Conservation (phyloP, 163 green algal genomes). For the Volvox carteri region DNA sequence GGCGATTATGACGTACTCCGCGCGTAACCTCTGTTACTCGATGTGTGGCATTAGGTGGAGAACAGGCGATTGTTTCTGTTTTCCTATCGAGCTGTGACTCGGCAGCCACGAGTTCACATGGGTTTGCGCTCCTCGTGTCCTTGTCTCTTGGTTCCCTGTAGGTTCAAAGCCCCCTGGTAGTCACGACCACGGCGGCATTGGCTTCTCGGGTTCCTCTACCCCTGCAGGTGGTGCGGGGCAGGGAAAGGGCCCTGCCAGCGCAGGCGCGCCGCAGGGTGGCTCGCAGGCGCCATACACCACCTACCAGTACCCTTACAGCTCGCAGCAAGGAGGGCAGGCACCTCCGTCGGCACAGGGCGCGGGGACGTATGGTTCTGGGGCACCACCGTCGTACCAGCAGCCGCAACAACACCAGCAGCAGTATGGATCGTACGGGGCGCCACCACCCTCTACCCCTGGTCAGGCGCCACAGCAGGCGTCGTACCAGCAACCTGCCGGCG, state of each 20-base stretch:
- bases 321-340: constrained; percentile 22
- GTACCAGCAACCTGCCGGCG: constrained; percentile 8
- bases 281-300: not conserved
- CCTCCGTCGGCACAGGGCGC: not conserved
- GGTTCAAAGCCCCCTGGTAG: constrained; percentile 27
- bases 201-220: constrained; percentile 13
- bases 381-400: constrained; percentile 1
- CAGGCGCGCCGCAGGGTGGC: not conserved
- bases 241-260: not conserved
- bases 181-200: constrained; percentile 41
- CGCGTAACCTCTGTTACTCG: too few relatives aligned
- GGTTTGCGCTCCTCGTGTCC: too few relatives aligned
- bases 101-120: too few relatives aligned
- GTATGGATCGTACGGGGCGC: constrained; percentile 7
- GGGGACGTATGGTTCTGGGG: not conserved
- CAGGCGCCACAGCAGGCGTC: not conserved
- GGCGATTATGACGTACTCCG: too few relatives aligned
- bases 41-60: too few relatives aligned
- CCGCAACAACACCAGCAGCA: constrained; percentile 24
- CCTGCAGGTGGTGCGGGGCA: not conserved
- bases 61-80: too few relatives aligned
- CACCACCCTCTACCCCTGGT: not conserved
- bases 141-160: too few relatives aligned
- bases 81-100: too few relatives aligned
- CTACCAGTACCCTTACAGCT: constrained; percentile 22